Evolutionary conservation across 305 asterid genomes (phyloP), one percentile per base, ranked within the genome.

Genomic region (Fraxinus greggii): DNA sequence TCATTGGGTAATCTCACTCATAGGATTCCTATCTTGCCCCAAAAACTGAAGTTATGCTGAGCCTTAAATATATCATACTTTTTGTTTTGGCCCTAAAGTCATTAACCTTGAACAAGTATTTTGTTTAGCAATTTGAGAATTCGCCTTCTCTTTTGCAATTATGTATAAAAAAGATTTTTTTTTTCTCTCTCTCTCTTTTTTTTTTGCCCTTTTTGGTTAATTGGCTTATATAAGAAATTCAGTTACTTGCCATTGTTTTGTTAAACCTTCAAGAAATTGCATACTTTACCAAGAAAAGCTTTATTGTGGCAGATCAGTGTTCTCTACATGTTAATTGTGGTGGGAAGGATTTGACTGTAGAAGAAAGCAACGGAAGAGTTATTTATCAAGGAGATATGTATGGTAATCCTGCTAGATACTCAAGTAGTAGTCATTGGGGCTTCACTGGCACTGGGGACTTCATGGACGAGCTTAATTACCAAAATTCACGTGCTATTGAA

Each of bases 391-490:
- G 99, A 86, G 99, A 95, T 85, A 78, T 82, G 73, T 88, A 91
- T 86, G 94, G 92, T 79, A 95, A 93, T 86, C 48, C 89, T 23
- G 93, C 92, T 38, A 80, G 84, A 84, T 94, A 86, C 83, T 87
- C 83, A 80, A 85, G 83, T 33, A 80, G 32, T 76, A 91, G 83
- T 51, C 56, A 80, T 85, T 95, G 99, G 99, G 99, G 99, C 81
- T 93, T 95, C 86, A 90, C 89, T 42, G 94, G 99, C 90, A 90
- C 93, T 1, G 97, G 99, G 17, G 97, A 93, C 90, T 95, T 93
- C 90, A 83, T 93, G 89, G 97, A 93, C 72, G 97, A 91, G 83
- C 84, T 84, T 65, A 84, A 13, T 80, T 84, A 84, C 86, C 95
- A 90, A 82, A 85, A 91, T 83, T 90, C 93, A 9, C 94, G 98